Base-by-base conservation (phyloP, 306 rosid species). In the Betula pendula region DNA sequence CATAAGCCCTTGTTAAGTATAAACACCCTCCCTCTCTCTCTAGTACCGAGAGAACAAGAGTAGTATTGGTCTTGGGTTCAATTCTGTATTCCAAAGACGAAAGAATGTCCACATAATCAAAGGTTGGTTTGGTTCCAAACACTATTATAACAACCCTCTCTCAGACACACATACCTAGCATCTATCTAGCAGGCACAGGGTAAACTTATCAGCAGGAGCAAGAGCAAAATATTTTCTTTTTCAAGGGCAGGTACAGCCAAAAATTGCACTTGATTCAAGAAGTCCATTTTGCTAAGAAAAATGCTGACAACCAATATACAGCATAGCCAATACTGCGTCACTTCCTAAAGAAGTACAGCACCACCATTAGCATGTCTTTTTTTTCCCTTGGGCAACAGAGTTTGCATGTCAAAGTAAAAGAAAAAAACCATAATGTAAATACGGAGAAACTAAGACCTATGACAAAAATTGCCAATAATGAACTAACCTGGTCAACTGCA, bases 401-500 rank as follows among this genome's bases (percentile, higher is more conserved):
- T 33, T 35, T 35, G 70, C 24, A 25, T 12, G 66, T 25, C 25
- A 8, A 8, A 7, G 27, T 13, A 16, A 31, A 29, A 31, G 15
- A 6, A 14, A 65, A 14, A 65, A 38, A 63, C 6, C 7, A 17
- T n/a, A 5, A 17, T 1, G 44, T 19, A 8, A 8, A 52, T 19
- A 62, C 12, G 35, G 66, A 58, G 29, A 20, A 55, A 55, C 62
- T 22, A 22, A 20, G 11, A 78, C 50, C 52, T 22, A 77, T 29
- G 38, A 11, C 19, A n/a, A 20, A 51, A 44, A 17, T 43, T 44
- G 38, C 4, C 55, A 43, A 40, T 51, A 16, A 70, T 73, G 76
- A 80, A 80, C 93, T 77, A 82, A 95, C 99, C 97, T 89, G 97
- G 83, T 95, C 99, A 78, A 95, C 81, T 78, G 87, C 97, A 88